Evolutionary conservation across 768 basidiomycete genomes (phyloP).

Genomic region (Leucogyrophana mollusca): DNA sequence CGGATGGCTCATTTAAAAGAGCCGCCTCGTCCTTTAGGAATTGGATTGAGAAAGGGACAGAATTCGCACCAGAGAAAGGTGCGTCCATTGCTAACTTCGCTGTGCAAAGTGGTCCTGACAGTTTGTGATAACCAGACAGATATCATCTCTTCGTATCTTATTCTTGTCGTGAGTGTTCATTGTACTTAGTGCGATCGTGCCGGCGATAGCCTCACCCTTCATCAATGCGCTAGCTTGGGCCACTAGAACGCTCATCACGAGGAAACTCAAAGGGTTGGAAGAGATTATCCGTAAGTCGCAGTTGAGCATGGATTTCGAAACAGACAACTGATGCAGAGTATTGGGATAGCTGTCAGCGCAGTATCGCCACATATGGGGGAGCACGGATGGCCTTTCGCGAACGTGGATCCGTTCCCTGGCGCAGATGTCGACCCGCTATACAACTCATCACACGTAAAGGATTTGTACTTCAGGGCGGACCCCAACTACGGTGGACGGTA

Average conservation of each 20-base stretch:
- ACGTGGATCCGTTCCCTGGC: slow-evolving; percentile 62
- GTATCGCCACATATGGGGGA: slow-evolving; percentile 87
- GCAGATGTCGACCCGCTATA: slow-evolving; percentile 78
- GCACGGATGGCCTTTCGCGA: slow-evolving; percentile 87
- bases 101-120: not conserved
- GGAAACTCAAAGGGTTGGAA: slow-evolving; percentile 92
- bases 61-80: slow-evolving; percentile 79
- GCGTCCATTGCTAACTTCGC: slow-evolving; percentile 11
- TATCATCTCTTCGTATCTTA: slow-evolving; percentile 91
- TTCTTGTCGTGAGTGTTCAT: slow-evolving; percentile 67
- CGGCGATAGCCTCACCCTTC: not conserved
- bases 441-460: slow-evolving; percentile 68
- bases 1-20: slow-evolving; percentile 70
- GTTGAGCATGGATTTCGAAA: not conserved
- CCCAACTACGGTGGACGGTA: slow-evolving; percentile 72
- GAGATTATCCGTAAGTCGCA: slow-evolving; percentile 73
- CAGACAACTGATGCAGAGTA: not conserved
- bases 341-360: slow-evolving; percentile 60
- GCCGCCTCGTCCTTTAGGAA: slow-evolving; percentile 53
- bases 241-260: slow-evolving; percentile 81
- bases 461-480: slow-evolving; percentile 79
- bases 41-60: slow-evolving; percentile 50
- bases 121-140: slow-evolving; percentile 50
- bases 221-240: slow-evolving; percentile 72
- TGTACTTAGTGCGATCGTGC: not conserved